phyloP scores from a whole-genome alignment of 345 rosid species.

The Eucalyptus paniculata region DNA sequence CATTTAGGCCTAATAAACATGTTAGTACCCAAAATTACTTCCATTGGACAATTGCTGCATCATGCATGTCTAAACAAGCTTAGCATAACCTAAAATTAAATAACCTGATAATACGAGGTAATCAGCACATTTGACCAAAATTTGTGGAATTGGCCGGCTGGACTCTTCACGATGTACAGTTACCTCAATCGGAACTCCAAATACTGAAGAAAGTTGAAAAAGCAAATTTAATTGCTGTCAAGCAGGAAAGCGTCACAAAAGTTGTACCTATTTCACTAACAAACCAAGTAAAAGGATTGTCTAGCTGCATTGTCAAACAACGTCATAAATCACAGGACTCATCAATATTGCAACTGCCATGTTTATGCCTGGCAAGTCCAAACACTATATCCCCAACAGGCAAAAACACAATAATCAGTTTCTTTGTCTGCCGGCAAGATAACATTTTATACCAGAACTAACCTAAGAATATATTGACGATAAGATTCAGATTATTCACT shows the following conservation, averaged over 20 bases:
- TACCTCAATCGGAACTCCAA: slow-evolving; percentile 82
- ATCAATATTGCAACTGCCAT: not conserved
- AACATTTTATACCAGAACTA: not conserved
- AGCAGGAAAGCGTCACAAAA: not conserved
- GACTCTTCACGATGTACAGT: slow-evolving; percentile 67
- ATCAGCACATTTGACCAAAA: slow-evolving; percentile 71
- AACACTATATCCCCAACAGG: not conserved
- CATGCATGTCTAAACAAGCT: not conserved
- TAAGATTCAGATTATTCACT: not conserved
- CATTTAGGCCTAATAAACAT: slow-evolving; percentile 43
- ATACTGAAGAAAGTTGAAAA: slow-evolving; percentile 26
- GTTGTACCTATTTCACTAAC: not conserved
- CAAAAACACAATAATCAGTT: not conserved
- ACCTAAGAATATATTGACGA: not conserved
- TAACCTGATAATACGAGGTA: slow-evolving; percentile 78
- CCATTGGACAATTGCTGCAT: not conserved
- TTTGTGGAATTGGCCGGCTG: slow-evolving; percentile 51
- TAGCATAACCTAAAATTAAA: not conserved
- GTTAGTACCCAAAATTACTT: not conserved
- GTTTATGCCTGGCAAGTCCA: not conserved
- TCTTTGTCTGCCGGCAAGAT: not conserved
- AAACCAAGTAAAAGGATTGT: not conserved
- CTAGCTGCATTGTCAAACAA: not conserved
- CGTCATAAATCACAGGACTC: not conserved
- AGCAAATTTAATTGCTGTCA: not conserved